Evolutionary conservation across 1,139 yeast genomes (phyloP).

Genomic region (Kodamaea suecica): DNA sequence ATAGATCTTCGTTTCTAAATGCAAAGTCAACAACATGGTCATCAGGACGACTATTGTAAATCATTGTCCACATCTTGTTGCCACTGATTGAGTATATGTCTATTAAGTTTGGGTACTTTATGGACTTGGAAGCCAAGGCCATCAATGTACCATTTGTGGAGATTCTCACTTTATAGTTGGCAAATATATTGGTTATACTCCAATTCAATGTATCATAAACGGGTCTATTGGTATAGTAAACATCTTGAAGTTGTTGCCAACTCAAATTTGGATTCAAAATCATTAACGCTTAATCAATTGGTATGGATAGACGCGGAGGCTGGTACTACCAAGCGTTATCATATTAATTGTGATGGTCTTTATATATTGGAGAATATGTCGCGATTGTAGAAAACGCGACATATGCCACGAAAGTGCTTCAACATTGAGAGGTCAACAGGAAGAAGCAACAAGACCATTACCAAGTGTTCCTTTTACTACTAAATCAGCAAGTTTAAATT

Average conservation of each 20-base stretch:
- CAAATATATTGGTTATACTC: slow-evolving; percentile 32
- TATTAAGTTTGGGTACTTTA: slow-evolving; percentile 36
- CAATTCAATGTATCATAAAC: slow-evolving; percentile 41
- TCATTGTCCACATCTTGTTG: slow-evolving; percentile 41
- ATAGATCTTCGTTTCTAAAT: slow-evolving; percentile 54
- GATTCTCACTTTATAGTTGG: slow-evolving; percentile 27
- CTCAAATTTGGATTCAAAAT: slow-evolving; percentile 41
- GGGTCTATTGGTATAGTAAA: slow-evolving; percentile 52
- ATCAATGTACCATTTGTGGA: slow-evolving; percentile 33
- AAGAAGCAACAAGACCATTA: too few species aligned
- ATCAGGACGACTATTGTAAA: slow-evolving; percentile 50
- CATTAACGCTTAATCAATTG: too few species aligned
- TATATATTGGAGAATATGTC: too few species aligned
- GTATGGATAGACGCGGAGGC: too few species aligned
- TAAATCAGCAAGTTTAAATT: too few species aligned
- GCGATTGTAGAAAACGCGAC: too few species aligned
- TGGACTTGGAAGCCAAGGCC: slow-evolving; percentile 36
- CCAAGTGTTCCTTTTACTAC: too few species aligned
- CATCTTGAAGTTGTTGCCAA: slow-evolving; percentile 66
- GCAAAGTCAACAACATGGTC: slow-evolving; percentile 59
- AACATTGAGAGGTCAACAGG: too few species aligned
- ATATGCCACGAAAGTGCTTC: too few species aligned
- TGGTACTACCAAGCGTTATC: too few species aligned
- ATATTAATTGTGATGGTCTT: too few species aligned
- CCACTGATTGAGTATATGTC: slow-evolving; percentile 58